Conservation (phyloP, 345 rosid genomes). For the Jatropha curcas region DNA sequence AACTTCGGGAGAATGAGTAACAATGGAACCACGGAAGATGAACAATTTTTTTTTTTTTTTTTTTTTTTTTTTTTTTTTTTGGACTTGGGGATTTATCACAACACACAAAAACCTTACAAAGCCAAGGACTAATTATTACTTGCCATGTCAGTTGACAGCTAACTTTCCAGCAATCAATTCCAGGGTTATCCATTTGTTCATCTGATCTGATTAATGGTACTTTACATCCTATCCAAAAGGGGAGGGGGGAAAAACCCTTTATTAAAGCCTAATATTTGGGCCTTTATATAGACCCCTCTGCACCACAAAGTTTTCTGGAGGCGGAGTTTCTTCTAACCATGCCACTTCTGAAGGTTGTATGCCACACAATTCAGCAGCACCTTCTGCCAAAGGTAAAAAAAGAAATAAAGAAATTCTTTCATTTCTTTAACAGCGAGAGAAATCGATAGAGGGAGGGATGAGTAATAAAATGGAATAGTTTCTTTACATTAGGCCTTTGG, state of each 20-base stretch:
- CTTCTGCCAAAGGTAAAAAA: slow-evolving; percentile 32
- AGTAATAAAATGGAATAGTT: too few relatives aligned
- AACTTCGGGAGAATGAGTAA: too few relatives aligned
- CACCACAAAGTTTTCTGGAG: slow-evolving; percentile 78
- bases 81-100: neutral
- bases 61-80: too few relatives aligned
- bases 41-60: too few relatives aligned
- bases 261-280: slow-evolving; percentile 62
- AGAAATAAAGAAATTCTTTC: neutral
- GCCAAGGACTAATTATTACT: slow-evolving; percentile 24
- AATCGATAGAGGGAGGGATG: too few relatives aligned
- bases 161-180: slow-evolving; percentile 23
- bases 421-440: neutral
- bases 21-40: too few relatives aligned
- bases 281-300: slow-evolving; percentile 67
- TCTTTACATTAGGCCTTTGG: too few relatives aligned
- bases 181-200: slow-evolving; percentile 14
- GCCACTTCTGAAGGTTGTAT: slow-evolving; percentile 47
- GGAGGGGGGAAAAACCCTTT: neutral
- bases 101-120: slow-evolving; percentile 15
- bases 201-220: slow-evolving; percentile 15
- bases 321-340: slow-evolving; percentile 87
- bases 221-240: slow-evolving; percentile 8
- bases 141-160: slow-evolving; percentile 22
- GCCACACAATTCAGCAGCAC: slow-evolving; percentile 61